Percentiles rank a stretch among this genome's conserved stretches.
Conservation (phyloP, 805 yeast genomes). For the Teunomyces atbi region DNA sequence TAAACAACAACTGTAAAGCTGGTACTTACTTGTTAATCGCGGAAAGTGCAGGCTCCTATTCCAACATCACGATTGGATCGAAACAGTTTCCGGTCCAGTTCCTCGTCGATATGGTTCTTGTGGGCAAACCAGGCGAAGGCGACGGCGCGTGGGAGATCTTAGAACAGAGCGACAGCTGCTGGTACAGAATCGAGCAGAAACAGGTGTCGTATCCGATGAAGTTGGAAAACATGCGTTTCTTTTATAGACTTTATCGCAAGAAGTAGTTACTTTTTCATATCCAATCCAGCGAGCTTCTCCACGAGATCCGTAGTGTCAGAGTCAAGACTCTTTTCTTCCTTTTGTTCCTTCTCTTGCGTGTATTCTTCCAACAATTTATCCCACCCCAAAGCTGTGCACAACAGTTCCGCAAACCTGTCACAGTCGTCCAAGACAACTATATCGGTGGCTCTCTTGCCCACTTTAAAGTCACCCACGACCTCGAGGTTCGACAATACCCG, state of each 20-base stretch:
- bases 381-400: slow-evolving; percentile 68
- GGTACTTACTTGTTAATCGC: slow-evolving; percentile 67
- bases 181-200: slow-evolving; percentile 63
- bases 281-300: slow-evolving; percentile 8
- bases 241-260: slow-evolving; percentile 70
- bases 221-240: slow-evolving; percentile 85
- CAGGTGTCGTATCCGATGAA: slow-evolving; percentile 60
- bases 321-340: background rate
- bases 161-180: slow-evolving; percentile 67
- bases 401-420: slow-evolving; percentile 57
- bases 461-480: slow-evolving; percentile 68
- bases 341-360: background rate
- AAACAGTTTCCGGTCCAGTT: slow-evolving; percentile 82
- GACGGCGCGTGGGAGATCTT: slow-evolving; percentile 66
- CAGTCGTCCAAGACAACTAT: slow-evolving; percentile 59
- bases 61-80: slow-evolving; percentile 72
- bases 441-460: slow-evolving; percentile 53
- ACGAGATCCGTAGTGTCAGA: too few species aligned
- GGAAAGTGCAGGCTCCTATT: slow-evolving; percentile 89
- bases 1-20: slow-evolving; percentile 48
- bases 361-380: slow-evolving; percentile 30
- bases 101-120: slow-evolving; percentile 67
- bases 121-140: slow-evolving; percentile 44
- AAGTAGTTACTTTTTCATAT: slow-evolving; percentile 20
- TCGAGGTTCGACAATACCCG: slow-evolving; percentile 77